These are phyloP conservation scores for Kluyveromyces dobzhanskii DNA, from an alignment of 805 yeast species.

Conservation along the genomic window DNA sequence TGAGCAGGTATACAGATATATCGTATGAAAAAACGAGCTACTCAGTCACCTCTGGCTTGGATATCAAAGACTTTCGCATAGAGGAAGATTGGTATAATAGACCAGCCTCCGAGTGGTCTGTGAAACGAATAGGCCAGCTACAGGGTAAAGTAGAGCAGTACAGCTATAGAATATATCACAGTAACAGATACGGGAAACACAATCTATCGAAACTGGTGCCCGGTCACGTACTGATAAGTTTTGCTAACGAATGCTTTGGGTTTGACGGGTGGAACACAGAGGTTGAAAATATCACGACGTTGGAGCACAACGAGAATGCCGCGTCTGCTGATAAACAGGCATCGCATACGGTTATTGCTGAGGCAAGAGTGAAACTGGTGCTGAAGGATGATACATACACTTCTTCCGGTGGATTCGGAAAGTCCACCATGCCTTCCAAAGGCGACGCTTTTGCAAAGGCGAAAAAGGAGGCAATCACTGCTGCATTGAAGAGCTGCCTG, in stretches of 20 bases:
- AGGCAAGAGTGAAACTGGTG: slow-evolving; percentile 52
- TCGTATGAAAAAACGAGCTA: slow-evolving; percentile 15
- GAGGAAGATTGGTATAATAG: slow-evolving; percentile 29
- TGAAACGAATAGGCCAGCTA: slow-evolving; percentile 38
- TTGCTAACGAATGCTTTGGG: slow-evolving; percentile 48
- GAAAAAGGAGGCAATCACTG: slow-evolving; percentile 78
- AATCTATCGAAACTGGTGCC: slow-evolving; percentile 27
- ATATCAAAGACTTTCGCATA: slow-evolving; percentile 19
- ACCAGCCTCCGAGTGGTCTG: slow-evolving; percentile 41
- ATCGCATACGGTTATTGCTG: slow-evolving; percentile 23
- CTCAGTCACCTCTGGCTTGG: slow-evolving; percentile 15
- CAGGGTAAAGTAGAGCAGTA: slow-evolving; percentile 38
- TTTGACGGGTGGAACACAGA: slow-evolving; percentile 50
- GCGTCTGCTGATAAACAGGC: slow-evolving; percentile 5
- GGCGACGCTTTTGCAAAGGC: slow-evolving; percentile 75
- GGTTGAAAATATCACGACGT: slow-evolving; percentile 24
- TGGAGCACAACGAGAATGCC: slow-evolving; percentile 9
- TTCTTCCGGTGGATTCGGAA: slow-evolving; percentile 72
- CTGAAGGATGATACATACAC: slow-evolving; percentile 76
- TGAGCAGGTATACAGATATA: slow-evolving; percentile 8
- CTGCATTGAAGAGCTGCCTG: slow-evolving; percentile 71
- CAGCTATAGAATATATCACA: slow-evolving; percentile 22
- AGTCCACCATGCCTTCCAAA: slow-evolving; percentile 48
- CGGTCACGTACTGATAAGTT: slow-evolving; percentile 27
- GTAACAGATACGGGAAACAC: slow-evolving; percentile 20